phyloP scores from a whole-genome alignment of 306 rosid genomes.

The Quercus bicolor region DNA sequence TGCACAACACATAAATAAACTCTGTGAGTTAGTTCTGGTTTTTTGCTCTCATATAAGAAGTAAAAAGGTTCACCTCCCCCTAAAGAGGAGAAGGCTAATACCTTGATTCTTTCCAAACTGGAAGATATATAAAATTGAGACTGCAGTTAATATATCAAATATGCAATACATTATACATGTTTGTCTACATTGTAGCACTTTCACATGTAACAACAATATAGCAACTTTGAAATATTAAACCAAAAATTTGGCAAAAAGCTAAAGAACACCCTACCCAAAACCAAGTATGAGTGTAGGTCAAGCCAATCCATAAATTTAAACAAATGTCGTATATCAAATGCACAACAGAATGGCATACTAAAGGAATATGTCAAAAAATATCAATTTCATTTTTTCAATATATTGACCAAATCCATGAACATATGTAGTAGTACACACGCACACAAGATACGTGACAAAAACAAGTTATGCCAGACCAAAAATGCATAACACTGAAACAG shows the following conservation, averaged over 20 bases:
- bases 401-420: no score
- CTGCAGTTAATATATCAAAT: no score
- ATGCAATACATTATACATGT: no score
- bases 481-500: neutral
- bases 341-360: neutral
- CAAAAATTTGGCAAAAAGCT: neutral
- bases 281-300: slow-evolving; percentile 1
- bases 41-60: no score
- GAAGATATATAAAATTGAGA: no score
- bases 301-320: neutral
- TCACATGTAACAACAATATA: neutral
- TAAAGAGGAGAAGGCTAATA: no score
- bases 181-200: no score
- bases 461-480: slow-evolving; percentile 8
- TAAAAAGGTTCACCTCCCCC: no score
- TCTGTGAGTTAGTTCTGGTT: no score
- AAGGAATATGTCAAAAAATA: slow-evolving; percentile 7
- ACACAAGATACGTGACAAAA: neutral
- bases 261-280: neutral
- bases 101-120: no score
- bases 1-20: no score
- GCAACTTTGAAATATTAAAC: neutral
- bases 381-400: neutral
- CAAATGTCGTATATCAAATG: neutral
- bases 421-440: no score